phyloP scores from a whole-genome alignment of 164 flowering plant genomes.

The Tinospora cordifolia region DNA sequence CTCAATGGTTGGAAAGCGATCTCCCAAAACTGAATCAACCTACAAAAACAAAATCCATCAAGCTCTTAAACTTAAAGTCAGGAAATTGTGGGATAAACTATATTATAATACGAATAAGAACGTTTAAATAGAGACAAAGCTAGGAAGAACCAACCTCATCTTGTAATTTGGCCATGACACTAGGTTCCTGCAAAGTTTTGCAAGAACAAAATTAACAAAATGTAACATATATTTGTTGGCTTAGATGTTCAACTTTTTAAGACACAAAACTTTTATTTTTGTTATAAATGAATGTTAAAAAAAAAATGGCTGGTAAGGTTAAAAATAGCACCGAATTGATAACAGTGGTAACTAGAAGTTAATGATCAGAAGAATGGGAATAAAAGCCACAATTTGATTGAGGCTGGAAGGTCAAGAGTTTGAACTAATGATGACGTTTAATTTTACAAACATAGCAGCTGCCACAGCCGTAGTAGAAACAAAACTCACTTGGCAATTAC shows the following conservation, averaged over 20 bases:
- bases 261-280: neutral
- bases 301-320: too few species aligned
- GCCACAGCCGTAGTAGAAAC: too few species aligned
- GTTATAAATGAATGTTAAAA: neutral
- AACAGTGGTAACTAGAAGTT: too few species aligned
- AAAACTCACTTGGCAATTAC: too few species aligned
- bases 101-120: neutral
- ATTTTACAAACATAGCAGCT: too few species aligned
- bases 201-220: neutral
- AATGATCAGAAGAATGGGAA: too few species aligned
- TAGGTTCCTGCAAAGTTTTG: slow-evolving; percentile 57
- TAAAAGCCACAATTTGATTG: too few species aligned
- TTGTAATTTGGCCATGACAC: slow-evolving; percentile 78
- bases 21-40: slow-evolving; percentile 91
- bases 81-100: neutral
- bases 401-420: too few species aligned
- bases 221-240: neutral
- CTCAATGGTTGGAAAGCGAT: slow-evolving; percentile 77
- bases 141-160: slow-evolving; percentile 56
- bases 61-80: neutral
- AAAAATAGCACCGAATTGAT: too few species aligned
- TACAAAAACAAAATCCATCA: slow-evolving; percentile 20
- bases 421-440: too few species aligned
- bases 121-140: too few species aligned
- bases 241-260: neutral